Conservation (phyloP, 257 asterid species). For the Schizonepeta tenuifolia region DNA sequence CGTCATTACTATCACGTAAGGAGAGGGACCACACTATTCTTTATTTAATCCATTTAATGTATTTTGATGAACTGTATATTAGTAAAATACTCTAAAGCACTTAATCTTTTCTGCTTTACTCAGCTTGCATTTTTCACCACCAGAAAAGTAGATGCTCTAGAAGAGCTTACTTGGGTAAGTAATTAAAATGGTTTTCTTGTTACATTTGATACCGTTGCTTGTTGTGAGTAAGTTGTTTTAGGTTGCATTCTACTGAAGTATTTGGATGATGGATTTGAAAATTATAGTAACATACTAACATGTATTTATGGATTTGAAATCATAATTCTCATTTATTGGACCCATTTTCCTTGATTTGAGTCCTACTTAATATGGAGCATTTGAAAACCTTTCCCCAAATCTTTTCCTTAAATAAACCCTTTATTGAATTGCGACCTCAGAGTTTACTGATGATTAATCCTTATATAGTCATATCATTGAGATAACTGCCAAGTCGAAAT, state of each 20-base stretch:
- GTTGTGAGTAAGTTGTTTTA: neutral
- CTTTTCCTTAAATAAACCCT: too few relatives aligned
- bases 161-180: conserved; percentile 85
- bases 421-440: neutral
- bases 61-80: neutral
- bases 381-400: neutral
- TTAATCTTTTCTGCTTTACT: conserved; percentile 9
- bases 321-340: neutral
- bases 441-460: neutral
- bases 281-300: neutral
- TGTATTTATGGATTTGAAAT: neutral
- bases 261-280: neutral
- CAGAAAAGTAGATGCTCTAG: conserved; percentile 63
- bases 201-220: neutral
- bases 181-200: conserved; percentile 6
- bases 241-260: neutral
- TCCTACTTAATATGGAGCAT: neutral
- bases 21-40: neutral
- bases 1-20: conserved; percentile 81
- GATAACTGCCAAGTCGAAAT: neutral
- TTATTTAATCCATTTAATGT: neutral
- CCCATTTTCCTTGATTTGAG: neutral
- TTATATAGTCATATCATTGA: neutral
- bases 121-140: conserved; percentile 85
- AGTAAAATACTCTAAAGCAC: neutral